Base-by-base conservation (phyloP, 108 stramenopile species). In the Epithemia pelagica region DNA sequence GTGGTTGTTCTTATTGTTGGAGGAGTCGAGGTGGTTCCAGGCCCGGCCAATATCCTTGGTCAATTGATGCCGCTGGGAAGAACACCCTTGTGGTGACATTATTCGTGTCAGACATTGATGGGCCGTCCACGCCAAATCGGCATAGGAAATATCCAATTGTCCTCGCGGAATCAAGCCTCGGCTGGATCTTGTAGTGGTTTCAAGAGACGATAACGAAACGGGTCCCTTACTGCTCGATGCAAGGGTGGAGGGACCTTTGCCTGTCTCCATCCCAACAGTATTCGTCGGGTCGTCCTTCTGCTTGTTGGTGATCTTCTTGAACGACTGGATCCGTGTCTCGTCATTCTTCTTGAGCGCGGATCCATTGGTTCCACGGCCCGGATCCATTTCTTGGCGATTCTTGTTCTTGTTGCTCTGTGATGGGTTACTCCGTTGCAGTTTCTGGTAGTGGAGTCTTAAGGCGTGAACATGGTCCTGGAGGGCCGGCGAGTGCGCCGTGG, bases 111-210 rank as follows among this genome's bases (percentile, higher is more conserved):
- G 28, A 59, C 89, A 87, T 52, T 75, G 72, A 15, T 10, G 65
- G 0, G 78, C 28, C 19, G 78, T 89, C 64, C 65, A 87, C 25
- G 71, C 25, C 0, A 93, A 59, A 60, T 90, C 83, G 30, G 1
- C 29, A 52, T 70, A 71, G 28, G 82, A 77, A 27, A 88, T 78
- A 72, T 90, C 88, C 29, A 93, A 58, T 24, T 75, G 71, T 25
- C 91, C 91, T 18, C 91, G 85, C n/a, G 91, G 87, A 30, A 88
- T 37, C 25, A 91, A 62, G 0, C 86, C 76, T 21, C 22, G 56
- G 22, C 7, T 58, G 18, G 8, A 18, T 58, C 21, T 8, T 21
- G 7, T n/a, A 7, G 25, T 58, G 7, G 18, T 7, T 18, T n/a
- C 21, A 23, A 21, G 7, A 23, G 15, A n/a, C 5, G 15, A 5